A percentile compares a stretch with the other conserved stretches of the same genome.
These are phyloP conservation scores for Acacia concinna DNA, from an alignment of 331 rosid genomes.

Conservation along the genomic window DNA sequence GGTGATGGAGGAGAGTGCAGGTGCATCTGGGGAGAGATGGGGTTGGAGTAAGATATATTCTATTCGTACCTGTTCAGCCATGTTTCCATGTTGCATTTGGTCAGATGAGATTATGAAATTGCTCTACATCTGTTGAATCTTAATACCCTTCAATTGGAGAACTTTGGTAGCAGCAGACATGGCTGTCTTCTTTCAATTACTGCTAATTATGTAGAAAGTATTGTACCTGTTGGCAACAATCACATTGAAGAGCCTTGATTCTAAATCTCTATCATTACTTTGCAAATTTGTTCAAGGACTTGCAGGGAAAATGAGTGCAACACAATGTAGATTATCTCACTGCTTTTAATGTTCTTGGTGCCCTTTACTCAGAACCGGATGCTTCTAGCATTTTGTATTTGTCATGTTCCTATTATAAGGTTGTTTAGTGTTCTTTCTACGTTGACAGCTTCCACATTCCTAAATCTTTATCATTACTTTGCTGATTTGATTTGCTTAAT, in stretches of 20 bases:
- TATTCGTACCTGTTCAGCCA: background rate
- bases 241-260: no score
- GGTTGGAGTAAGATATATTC: background rate
- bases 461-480: background rate
- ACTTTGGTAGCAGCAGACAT: background rate
- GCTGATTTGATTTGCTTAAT: background rate
- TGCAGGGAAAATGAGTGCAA: no score
- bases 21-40: background rate
- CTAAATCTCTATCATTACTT: no score
- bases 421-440: background rate
- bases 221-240: no score
- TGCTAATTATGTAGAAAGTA: no score
- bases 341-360: background rate
- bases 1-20: background rate
- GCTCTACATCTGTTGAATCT: background rate
- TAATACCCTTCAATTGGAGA: background rate
- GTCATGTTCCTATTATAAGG: no score
- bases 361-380: background rate
- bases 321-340: no score
- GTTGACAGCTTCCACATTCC: background rate
- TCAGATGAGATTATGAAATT: background rate
- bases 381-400: background rate
- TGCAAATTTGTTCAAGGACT: no score
- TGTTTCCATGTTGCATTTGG: background rate
- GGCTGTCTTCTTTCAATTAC: background rate